Evolutionary conservation across 208 protist genomes (phyloP), one percentile per base, ranked within the genome.

Genomic region (Acanthamoeba healyi): DNA sequence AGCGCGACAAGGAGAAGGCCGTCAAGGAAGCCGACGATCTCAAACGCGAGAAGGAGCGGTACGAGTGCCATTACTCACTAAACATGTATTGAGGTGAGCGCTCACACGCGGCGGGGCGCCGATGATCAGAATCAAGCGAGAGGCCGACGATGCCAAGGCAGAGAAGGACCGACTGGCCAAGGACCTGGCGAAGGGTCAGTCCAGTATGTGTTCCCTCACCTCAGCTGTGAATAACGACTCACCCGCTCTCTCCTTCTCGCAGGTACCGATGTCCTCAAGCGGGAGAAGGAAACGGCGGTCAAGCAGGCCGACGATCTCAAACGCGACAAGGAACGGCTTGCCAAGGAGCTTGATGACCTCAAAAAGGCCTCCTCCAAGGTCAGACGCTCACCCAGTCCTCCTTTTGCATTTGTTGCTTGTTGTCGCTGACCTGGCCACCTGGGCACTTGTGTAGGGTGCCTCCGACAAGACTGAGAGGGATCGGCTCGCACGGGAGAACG

Each of bases 251-350:
- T 5, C 58, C 10, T 5, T 29, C n/a, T 32, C 4, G 38, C 63
- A 72, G 63, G 72, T 14, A 17, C 40, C 15, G 72, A 82, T 51
- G n/a, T 38, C 12, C 34, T 82, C 2, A 82, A 51, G 72, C 72
- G 72, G 9, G 72, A 82, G 22, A 82, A 82, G 72, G 72, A 82
- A 7, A 14, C 42, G 38, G 72, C 72, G 9, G 38, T 51, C 38
- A 82, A 82, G 42, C 72, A 51, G 38, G 72, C 72, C 4, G 72
- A 82, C 26, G 72, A 82, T 38, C 72, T 82, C 9, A 82, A 82
- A 38, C 72, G 72, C 38, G 72, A 82, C 17, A 82, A 82, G 72
- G 72, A 82, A 22, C 72, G 72, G 12, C 40, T 82, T 5, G 19
- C 72, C 38, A 44, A 19, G 42, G 72, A 82, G 42, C 34, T 82